Percentiles rank a stretch among this genome's conserved stretches.
Evolutionary conservation across 257 asterid genomes (phyloP).

Genomic region (Thymus quinquecostatus): DNA sequence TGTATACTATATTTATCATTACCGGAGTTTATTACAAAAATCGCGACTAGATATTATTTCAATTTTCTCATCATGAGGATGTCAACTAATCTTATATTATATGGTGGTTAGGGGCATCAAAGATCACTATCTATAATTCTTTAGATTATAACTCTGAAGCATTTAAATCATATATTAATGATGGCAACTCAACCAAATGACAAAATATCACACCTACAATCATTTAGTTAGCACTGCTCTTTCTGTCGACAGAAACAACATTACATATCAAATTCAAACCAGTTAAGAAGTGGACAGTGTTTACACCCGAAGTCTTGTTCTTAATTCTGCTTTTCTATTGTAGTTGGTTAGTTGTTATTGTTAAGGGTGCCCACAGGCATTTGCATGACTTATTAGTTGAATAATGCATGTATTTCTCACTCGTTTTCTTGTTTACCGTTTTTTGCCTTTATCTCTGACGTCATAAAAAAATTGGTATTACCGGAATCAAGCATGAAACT

Average conservation of each 20-base stretch:
- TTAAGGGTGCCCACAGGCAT: too few species aligned
- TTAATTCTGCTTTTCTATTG: too few species aligned
- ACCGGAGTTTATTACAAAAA: background rate
- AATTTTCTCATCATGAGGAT: constrained; percentile 7
- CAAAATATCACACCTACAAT: background rate
- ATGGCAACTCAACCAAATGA: constrained; percentile 9
- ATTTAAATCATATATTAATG: background rate
- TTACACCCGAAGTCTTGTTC: too few species aligned
- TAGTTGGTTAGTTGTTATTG: too few species aligned
- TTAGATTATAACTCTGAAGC: background rate
- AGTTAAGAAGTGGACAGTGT: too few species aligned
- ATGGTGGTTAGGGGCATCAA: background rate
- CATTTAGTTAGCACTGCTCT: background rate
- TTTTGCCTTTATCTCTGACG: too few species aligned
- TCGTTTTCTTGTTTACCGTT: too few species aligned
- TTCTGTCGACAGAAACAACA: background rate
- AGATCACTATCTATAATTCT: background rate
- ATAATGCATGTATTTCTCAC: too few species aligned
- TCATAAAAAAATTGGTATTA: background rate
- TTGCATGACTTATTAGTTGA: too few species aligned
- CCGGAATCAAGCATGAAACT: background rate
- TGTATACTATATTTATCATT: background rate
- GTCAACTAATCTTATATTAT: background rate
- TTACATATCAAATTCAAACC: background rate
- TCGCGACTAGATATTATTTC: background rate